Conservation (phyloP, 345 rosid genomes). For the Noccaea bulbosa region DNA sequence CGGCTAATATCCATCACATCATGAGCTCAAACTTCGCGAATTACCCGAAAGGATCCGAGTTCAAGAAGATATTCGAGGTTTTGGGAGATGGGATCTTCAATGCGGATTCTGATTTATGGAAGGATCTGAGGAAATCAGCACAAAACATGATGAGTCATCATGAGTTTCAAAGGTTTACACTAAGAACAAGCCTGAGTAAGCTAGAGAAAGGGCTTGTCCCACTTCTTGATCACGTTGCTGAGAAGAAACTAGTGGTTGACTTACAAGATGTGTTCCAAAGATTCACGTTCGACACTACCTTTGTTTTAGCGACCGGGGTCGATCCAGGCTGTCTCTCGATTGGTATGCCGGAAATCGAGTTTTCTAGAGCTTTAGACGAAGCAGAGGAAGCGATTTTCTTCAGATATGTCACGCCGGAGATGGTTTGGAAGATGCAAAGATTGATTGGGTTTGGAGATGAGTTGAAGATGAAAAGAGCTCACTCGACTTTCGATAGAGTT, state of each 20-base stretch:
- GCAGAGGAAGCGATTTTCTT: conserved; percentile 44
- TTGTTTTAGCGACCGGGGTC: conserved; percentile 45
- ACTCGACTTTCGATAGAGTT: conserved; percentile 17
- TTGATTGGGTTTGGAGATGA: conserved; percentile 47
- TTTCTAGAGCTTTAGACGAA: conserved; percentile 48
- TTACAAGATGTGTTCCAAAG: conserved; percentile 54
- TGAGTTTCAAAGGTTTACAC: conserved; percentile 34
- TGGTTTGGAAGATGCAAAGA: conserved; percentile 42
- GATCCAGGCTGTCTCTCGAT: conserved; percentile 48
- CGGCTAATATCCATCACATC: conserved; percentile 41
- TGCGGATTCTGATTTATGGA: conserved; percentile 44
- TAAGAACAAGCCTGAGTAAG: conserved; percentile 33
- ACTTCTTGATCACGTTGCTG: conserved; percentile 36
- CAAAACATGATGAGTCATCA: conserved; percentile 35
- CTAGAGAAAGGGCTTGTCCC: conserved; percentile 40
- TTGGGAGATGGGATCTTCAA: conserved; percentile 45
- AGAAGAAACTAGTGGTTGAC: conserved; percentile 36
- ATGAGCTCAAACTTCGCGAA: conserved; percentile 44
- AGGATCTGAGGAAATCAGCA: conserved; percentile 38
- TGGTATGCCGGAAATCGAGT: conserved; percentile 39
- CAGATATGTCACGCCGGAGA: conserved; percentile 31
- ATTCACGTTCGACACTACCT: conserved; percentile 49
- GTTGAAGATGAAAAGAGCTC: conserved; percentile 41
- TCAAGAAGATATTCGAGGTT: conserved; percentile 41
- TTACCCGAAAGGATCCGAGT: conserved; percentile 47